Base-by-base conservation (phyloP, 2,329 filamentous ascomycete genomes). In the Graphiopsis chlorocephala region DNA sequence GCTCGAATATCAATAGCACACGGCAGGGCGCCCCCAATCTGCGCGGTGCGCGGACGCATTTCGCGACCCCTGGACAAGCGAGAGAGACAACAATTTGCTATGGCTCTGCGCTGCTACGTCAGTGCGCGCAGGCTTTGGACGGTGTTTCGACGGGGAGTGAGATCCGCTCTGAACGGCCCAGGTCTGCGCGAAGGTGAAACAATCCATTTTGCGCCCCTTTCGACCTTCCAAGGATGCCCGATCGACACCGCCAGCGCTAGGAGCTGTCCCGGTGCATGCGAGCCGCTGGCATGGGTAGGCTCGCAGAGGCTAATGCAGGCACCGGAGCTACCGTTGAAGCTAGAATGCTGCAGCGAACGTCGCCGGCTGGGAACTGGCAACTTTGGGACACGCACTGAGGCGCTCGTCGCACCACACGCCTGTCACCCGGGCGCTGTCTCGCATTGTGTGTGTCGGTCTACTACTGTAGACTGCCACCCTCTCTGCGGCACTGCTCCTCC, bases 41-140 rank as follows among this genome's bases (percentile, higher is more conserved):
- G 35, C 45, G 17, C n/a, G 60, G 59, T 35, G 60, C 60, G 60
- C 60, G 60, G 60, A 62, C 60, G 28, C 38, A 45, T 42, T n/a
- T 56, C n/a, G 25, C 48, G 59, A 42, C 60, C 60, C 60, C 60
- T 62, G 60, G 60, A 25, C 48, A 62, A 62, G 60, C 60, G 60
- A 62, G 60, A 42, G 31, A 62, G 48, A 62, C 60, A 62, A 55
- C 60, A 62, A 62, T 62, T 62, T 62, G 60, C 59, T 17, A 15
- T 38, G 60, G 47, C 33, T 26, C 48, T 55, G 26, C n/a, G 20
- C 1, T 35, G 31, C 60, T 62, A 62, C 60, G 60, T 62, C 60
- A 62, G 48, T 55, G 60, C 60, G 60, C 60, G 60, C 38, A 47
- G 59, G 47, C 47, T 61, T 61, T 48, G 56, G 58, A 35, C 58